A percentile compares a stretch with the other conserved stretches of the same genome.
These are phyloP conservation scores for Blastobotrys attinorum DNA, from an alignment of 805 yeast species.

Conservation along the genomic window DNA sequence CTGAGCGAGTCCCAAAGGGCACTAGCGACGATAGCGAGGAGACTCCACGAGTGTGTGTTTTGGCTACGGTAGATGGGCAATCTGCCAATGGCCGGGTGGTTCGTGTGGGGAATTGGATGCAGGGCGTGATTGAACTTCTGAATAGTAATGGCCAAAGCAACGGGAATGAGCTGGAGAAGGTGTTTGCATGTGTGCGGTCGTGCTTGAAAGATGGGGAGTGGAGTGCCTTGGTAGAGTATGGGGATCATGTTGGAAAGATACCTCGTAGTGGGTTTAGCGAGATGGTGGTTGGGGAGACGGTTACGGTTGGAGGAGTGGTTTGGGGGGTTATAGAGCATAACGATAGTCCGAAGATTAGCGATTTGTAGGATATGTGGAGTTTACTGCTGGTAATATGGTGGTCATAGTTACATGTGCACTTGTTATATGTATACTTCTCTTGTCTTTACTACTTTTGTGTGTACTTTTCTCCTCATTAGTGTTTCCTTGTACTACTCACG, in stretches of 20 bases:
- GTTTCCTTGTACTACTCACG: no score
- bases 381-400: no score
- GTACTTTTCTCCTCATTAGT: no score
- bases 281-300: slow-evolving; percentile 3
- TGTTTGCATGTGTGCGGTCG: slow-evolving; percentile 5
- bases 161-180: slow-evolving; percentile 1
- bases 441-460: no score
- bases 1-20: slow-evolving; percentile 25
- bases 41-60: slow-evolving; percentile 1
- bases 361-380: no score
- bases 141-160: no score
- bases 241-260: slow-evolving; percentile 1
- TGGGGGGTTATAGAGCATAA: slow-evolving; percentile 6
- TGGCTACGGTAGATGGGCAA: slow-evolving; percentile 21
- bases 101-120: slow-evolving; percentile 43
- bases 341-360: not conserved
- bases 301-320: not conserved
- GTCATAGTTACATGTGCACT: no score
- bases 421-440: no score
- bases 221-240: not conserved
- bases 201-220: not conserved
- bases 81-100: slow-evolving; percentile 38
- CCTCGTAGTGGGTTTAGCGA: slow-evolving; percentile 1
- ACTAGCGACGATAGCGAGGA: not conserved
- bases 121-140: slow-evolving; percentile 39